phyloP scores from a whole-genome alignment of 2,329 filamentous ascomycete genomes.

The Acarospora socialis region DNA sequence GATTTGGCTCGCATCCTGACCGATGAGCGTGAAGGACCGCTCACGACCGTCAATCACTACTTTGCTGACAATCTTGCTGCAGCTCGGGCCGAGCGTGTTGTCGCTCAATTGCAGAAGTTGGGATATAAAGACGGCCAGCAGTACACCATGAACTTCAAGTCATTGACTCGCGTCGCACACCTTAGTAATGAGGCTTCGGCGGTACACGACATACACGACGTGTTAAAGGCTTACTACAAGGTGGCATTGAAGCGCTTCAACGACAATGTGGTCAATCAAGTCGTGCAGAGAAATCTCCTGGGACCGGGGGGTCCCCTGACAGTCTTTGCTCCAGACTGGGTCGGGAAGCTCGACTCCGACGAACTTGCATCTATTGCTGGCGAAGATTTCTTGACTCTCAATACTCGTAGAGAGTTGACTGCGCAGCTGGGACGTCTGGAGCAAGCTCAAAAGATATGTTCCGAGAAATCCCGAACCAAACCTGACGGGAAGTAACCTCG shows the following conservation, averaged over 20 bases:
- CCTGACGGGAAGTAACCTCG: too few relatives aligned
- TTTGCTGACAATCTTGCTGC: conserved; percentile 33
- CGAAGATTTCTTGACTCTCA: conserved; percentile 34
- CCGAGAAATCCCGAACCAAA: too few relatives aligned
- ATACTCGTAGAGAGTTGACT: conserved; percentile 29
- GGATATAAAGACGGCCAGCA: conserved; percentile 1
- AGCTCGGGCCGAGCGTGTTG: conserved; percentile 16
- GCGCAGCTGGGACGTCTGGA: conserved; percentile 34
- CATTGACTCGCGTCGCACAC: conserved; percentile 10
- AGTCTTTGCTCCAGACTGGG: conserved; percentile 37
- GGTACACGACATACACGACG: conserved; percentile 43
- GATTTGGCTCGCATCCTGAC: conserved; percentile 38
- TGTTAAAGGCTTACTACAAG: conserved; percentile 47
- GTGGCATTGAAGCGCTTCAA: conserved; percentile 47
- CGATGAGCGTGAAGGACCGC: conserved; percentile 34
- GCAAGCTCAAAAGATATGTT: conserved; percentile 21
- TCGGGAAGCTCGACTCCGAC: conserved; percentile 33
- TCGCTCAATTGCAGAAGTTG: conserved; percentile 9
- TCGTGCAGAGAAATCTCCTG: conserved; percentile 40
- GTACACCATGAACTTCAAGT: conserved; percentile 8
- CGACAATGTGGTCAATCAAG: conserved; percentile 47
- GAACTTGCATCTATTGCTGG: conserved; percentile 44
- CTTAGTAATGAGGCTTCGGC: conserved; percentile 27
- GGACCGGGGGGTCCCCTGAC: conserved; percentile 37
- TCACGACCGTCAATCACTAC: conserved; percentile 38